Evolutionary conservation across 805 yeast species (phyloP).

Genomic region (Pichia cephalocereana): DNA sequence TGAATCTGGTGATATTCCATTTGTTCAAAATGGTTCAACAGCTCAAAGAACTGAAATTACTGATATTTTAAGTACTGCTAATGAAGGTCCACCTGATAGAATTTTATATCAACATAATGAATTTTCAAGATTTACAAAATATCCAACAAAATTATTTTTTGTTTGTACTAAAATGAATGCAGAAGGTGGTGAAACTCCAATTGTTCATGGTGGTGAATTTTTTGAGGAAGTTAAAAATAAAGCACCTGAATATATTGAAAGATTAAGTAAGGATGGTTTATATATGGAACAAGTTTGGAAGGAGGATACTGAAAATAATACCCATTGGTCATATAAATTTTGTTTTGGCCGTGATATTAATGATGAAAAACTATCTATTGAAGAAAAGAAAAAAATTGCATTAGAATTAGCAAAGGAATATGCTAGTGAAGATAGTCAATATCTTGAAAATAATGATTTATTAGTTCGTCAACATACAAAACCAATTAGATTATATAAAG

Average conservation of each 20-base stretch:
- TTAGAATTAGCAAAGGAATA: no score
- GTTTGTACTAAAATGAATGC: neutral
- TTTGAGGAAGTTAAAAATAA: neutral
- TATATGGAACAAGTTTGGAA: conserved; percentile 1
- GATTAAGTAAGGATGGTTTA: neutral
- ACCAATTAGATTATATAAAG: neutral
- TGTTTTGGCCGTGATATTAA: neutral
- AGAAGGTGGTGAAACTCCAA: conserved; percentile 2
- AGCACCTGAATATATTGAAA: neutral
- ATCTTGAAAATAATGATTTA: no score
- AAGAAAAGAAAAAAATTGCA: no score
- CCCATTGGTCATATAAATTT: no score
- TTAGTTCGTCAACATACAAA: no score
- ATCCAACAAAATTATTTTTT: conserved; percentile 1
- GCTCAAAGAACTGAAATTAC: conserved; percentile 1
- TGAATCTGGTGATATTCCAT: neutral
- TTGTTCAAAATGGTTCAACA: conserved; percentile 3
- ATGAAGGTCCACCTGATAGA: neutral
- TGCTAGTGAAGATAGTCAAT: no score
- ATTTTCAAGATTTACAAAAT: conserved; percentile 1
- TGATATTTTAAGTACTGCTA: neutral
- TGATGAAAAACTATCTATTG: neutral
- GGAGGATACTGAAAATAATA: neutral
- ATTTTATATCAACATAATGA: conserved; percentile 3
- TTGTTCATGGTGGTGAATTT: conserved; percentile 1